Evolutionary conservation across 164 flowering plant genomes (phyloP).

Genomic region (Sedum album): DNA sequence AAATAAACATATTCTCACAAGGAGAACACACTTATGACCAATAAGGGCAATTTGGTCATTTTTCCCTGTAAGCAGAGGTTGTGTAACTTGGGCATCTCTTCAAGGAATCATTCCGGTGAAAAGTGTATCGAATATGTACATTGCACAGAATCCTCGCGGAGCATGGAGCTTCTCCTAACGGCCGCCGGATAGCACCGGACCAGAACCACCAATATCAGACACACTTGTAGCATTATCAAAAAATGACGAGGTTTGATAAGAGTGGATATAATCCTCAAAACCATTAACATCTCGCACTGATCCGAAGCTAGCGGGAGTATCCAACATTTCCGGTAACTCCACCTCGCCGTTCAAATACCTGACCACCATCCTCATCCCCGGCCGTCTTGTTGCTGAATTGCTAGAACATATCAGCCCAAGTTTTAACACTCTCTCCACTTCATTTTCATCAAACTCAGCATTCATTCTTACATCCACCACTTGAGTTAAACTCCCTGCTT

Average conservation of each 20-base stretch:
- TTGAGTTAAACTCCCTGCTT: constrained; percentile 24
- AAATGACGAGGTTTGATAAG: constrained; percentile 5
- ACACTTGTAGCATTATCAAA: not conserved
- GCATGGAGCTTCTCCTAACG: not conserved
- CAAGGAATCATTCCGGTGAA: too few relatives aligned
- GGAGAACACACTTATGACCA: too few relatives aligned
- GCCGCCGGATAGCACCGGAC: not conserved
- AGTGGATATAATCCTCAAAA: constrained; percentile 6
- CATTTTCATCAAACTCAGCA: constrained; percentile 23
- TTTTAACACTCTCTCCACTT: constrained; percentile 31
- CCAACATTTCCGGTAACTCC: constrained; percentile 18
- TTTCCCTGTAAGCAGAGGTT: too few relatives aligned
- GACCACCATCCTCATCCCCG: constrained; percentile 44
- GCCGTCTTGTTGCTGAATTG: constrained; percentile 20
- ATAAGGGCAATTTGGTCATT: too few relatives aligned
- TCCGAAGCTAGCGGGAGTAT: constrained; percentile 9
- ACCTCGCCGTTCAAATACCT: constrained; percentile 40
- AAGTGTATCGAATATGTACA: too few relatives aligned
- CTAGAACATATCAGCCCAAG: constrained; percentile 48
- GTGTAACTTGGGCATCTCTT: too few relatives aligned
- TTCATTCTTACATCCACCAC: constrained; percentile 32
- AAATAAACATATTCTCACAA: too few relatives aligned
- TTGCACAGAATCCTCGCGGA: too few relatives aligned
- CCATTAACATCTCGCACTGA: not conserved
- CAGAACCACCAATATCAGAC: constrained; percentile 3